Evolutionary conservation across 345 rosid genomes (phyloP).

Genomic region (Rhodomyrtus tomentosa): DNA sequence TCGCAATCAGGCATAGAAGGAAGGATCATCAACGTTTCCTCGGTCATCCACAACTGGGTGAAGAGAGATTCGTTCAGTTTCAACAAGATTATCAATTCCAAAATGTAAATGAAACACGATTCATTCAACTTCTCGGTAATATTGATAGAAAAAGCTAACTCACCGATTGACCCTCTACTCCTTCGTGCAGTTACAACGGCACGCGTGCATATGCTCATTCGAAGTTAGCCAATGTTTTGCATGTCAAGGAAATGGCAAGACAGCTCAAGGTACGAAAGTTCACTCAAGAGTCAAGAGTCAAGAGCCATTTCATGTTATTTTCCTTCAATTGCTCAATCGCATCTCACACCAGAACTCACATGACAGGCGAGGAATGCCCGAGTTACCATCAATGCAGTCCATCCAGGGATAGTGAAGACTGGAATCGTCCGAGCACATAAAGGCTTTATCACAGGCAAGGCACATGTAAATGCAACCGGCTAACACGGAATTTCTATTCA

Average conservation of each 20-base stretch:
- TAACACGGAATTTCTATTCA: not conserved
- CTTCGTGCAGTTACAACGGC: constrained; percentile 50
- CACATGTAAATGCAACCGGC: not conserved
- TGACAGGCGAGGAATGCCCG: constrained; percentile 67
- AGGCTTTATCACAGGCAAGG: constrained; percentile 59
- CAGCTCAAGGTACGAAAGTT: constrained; percentile 48
- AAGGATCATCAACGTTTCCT: constrained; percentile 82
- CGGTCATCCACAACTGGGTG: constrained; percentile 87
- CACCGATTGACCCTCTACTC: not conserved
- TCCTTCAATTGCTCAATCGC: not conserved
- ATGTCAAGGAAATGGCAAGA: constrained; percentile 66
- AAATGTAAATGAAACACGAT: constrained; percentile 27
- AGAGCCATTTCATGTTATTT: not conserved
- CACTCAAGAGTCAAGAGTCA: not conserved
- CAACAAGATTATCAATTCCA: constrained; percentile 52
- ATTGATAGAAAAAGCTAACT: not conserved
- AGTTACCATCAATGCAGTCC: constrained; percentile 82
- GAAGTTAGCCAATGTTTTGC: constrained; percentile 72
- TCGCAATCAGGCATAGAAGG: constrained; percentile 57
- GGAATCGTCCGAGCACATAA: constrained; percentile 85
- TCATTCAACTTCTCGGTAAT: not conserved
- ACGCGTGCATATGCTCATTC: constrained; percentile 90
- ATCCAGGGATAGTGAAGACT: constrained; percentile 92
- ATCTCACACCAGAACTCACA: not conserved
- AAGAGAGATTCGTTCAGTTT: constrained; percentile 56